Conservation (phyloP, 306 rosid genomes). For the Cucurbita moschata region DNA sequence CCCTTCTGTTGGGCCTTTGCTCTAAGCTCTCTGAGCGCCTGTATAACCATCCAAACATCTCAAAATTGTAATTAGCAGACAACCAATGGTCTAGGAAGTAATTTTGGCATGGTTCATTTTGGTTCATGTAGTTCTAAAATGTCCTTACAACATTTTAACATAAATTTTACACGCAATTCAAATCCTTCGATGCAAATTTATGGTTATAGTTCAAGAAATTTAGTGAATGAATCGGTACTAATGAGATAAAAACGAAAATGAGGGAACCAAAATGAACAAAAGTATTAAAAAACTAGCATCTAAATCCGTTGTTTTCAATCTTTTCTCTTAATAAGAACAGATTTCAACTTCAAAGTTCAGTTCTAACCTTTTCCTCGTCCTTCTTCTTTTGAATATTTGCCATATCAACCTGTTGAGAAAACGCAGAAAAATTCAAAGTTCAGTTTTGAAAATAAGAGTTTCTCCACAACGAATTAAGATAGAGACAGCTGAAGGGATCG, state of each 20-base stretch:
- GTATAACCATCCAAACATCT: not conserved
- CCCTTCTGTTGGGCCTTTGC: constrained; percentile 83
- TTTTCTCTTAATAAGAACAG: not conserved
- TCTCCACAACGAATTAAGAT: not conserved
- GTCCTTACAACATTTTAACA: not conserved
- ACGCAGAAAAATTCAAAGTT: not conserved
- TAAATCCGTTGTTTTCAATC: no score
- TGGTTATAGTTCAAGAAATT: not conserved
- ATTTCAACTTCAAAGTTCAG: not conserved
- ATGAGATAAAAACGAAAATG: not conserved
- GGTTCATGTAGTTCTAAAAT: no score
- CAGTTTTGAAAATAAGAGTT: not conserved
- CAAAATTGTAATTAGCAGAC: not conserved
- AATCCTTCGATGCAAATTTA: not conserved
- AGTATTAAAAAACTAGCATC: no score
- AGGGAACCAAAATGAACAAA: not conserved
- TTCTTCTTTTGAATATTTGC: constrained; percentile 90
- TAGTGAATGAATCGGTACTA: not conserved
- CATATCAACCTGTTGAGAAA: constrained; percentile 44
- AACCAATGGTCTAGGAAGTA: not conserved
- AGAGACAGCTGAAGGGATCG: not conserved
- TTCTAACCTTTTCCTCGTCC: constrained; percentile 79
- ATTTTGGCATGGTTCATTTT: no score
- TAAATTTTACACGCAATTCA: no score
- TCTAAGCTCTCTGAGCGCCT: constrained; percentile 82